Evolutionary conservation across 306 rosid genomes (phyloP), one percentile per base, ranked within the genome.

Genomic region (Hippophae gyantsensis): DNA sequence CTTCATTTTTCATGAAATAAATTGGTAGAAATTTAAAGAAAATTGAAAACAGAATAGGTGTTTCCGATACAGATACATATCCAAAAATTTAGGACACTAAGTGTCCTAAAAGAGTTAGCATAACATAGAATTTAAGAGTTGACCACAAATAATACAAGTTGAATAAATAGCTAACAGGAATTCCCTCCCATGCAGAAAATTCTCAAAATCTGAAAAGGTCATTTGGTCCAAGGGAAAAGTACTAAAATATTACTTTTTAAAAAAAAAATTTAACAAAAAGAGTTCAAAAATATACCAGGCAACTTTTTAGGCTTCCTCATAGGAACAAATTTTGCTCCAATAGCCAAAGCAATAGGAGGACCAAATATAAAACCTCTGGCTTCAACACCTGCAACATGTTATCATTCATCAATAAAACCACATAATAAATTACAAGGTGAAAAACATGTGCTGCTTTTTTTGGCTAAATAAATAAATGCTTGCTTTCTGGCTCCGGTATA

Each of bases 311-410:
- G 99, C 69, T 93, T 93, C 68, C 99, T 88, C 90, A 93, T 73
- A 43, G 99, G 99, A n/a, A 93, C 95, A 69, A 93, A 93, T 67
- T 93, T 93, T 53, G 94, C 99, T 13, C 99, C 97, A 48, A 93
- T 80, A 12, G 99, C 99, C 82, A 93, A 76, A 6, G 99, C 99
- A 64, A 93, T 88, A 44, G 99, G 95, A 42, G 99, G 99, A 41
- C 99, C 99, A 84, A 93, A 93, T 66, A 93, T 92, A 68, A 92
- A 92, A 10, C 99, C 99, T 61, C 99, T 88, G 47, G 99, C 99
- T 81, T 93, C 99, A 52, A 93, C 47, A 10, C 99, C 99, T 93
- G 68, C 68, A 58, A 63, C 18, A 18, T 18, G 18, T 18, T 18
- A 18, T 18, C 18, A 18, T 56, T 46, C 45, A 41, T 56, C n/a